A percentile compares a stretch with the other conserved stretches of the same genome.
Conservation (phyloP, 345 rosid genomes). For the Geranium brycei region DNA sequence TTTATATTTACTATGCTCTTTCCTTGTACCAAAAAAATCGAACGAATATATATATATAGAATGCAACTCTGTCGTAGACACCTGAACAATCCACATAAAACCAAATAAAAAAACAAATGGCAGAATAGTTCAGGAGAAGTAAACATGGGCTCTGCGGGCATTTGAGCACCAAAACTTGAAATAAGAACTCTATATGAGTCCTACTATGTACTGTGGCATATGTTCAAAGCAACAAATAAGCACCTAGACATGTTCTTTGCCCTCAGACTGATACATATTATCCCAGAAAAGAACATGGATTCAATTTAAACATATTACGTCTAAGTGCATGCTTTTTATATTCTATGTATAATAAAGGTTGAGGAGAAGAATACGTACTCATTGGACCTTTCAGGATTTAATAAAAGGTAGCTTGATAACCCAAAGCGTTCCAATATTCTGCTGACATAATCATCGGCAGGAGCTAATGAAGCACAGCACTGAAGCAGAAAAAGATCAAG, state of each 20-base stretch:
- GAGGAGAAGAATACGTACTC: slow-evolving; percentile 40
- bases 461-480: slow-evolving; percentile 94
- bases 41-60: too few species aligned
- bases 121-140: too few species aligned
- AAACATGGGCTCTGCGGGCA: too few species aligned
- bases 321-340: background rate
- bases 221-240: background rate
- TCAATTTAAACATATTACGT: background rate
- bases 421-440: slow-evolving; percentile 79
- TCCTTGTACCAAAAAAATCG: too few species aligned
- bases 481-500: slow-evolving; percentile 92
- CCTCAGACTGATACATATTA: background rate
- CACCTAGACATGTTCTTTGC: background rate
- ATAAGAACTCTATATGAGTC: background rate
- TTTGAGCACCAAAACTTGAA: too few species aligned
- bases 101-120: too few species aligned
- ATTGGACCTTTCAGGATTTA: slow-evolving; percentile 34
- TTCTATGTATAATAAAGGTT: background rate
- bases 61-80: too few species aligned
- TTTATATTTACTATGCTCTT: too few species aligned
- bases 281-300: background rate
- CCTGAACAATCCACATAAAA: too few species aligned
- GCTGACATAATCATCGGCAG: slow-evolving; percentile 64
- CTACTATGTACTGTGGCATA: background rate
- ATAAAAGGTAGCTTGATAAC: slow-evolving; percentile 45